Evolutionary conservation across 495 filamentous ascomycete species (phyloP), one percentile per base, ranked within the genome.

Genomic region (Lentithecium fluviatile): DNA sequence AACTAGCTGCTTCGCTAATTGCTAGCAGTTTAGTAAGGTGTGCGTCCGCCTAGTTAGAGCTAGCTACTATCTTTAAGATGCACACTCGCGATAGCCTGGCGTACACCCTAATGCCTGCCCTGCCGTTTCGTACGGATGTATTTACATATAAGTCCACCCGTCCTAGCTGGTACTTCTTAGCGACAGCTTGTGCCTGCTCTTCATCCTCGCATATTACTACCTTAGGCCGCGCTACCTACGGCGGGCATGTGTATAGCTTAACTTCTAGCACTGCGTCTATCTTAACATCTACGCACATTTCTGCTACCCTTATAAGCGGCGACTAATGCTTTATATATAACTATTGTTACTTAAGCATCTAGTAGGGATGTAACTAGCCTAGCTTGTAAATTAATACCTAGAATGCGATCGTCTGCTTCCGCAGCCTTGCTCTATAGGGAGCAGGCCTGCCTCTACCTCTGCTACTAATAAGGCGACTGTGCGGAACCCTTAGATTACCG

Each of bases 71-170:
- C 49, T 40, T 62, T 49, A 26, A 56, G 19, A 62, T 56, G 13
- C 3, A 45, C 23, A 50, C 58, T 46, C 19, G 6, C 21, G 36
- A 60, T 15, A 36, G 58, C 34, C 15, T 62, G 2, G 38, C 29
- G 23, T 38, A 51, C 11, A 48, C 38, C 15, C 59, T 29, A 56
- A 56, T 48, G 7, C 52, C 45, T 6, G 38, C 52, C 34, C 37
- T 19, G 8, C 53, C 45, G 6, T 56, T 63, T 10, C 54, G 54
- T 20, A 63, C 60, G 19, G 54, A 63, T 50, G 53, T 45, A 52
- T 63, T 52, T 20, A 63, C 23, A 37, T 50, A 63, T 37, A 63
- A 49, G 36, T 63, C 53, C n/a, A 63, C 60, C 48, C 58, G 60
- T 51, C 60, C 60, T 58, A 43, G 42, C 54, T 58, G 26, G 23